Evolutionary conservation across 129 eudicot species (phyloP), one percentile per base, ranked within the genome.

Genomic region (Flaveria robusta): DNA sequence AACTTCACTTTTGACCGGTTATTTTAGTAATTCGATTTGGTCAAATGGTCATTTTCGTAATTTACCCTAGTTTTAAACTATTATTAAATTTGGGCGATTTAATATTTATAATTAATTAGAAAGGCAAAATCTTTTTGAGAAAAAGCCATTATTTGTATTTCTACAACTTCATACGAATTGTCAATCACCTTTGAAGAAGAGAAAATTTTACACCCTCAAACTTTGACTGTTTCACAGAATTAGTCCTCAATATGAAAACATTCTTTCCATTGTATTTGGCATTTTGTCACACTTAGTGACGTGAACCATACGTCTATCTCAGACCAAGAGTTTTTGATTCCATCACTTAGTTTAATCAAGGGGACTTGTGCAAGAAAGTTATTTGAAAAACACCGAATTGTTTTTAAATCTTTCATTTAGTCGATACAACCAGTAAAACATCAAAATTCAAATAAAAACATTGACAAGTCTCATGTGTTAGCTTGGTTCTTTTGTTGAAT

Each of bases 141-240:
- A 70, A 63, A 79, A 71, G 77, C 31, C 72, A 79, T 79, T 71
- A 62, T 62, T 79, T 79, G 77, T 68, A 75, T 60, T 63, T 63
- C 71, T 63, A 51, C 24, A 29, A 31, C 42, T 66, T 66, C 74
- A 77, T 77, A 46, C 46, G 27, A 47, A 59, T 78, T 60, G 71
- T 70, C 82, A 15, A 70, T 27, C 47, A 70, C 70, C 76, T 77
- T 12, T 68, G 16, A 7, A 4, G 19, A 26, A 31, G 15, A 19
- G 5, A 9, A 27, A 11, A 27, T 19, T 19, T 27, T 19, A 52
- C 67, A 66, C 24, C 43, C 80, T 56, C 26, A 65, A 1, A 50
- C 52, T 65, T 65, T 34, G 19, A 58, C 4, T 58, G 34, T 59
- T 58, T 26, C 59, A 22, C 46, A 43, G 18, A 56, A 24, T 24